Evolutionary conservation across 1,284 basidiomycete species (phyloP), one percentile per base, ranked within the genome.

Genomic region (Schizopora paradoxa): DNA sequence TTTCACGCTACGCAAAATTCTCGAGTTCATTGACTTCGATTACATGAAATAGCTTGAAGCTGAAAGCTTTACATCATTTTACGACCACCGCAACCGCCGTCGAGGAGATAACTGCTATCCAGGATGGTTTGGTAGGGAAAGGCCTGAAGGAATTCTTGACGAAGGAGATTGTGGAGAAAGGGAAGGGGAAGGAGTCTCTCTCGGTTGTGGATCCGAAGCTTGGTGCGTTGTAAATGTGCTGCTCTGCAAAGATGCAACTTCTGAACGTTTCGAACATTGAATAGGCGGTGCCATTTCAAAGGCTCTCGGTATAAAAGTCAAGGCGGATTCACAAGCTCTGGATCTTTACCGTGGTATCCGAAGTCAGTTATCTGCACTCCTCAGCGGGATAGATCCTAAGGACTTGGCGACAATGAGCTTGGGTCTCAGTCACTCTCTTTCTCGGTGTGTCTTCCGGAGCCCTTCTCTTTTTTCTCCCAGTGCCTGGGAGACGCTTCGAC

Each of bases 321-420:
- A 79, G 36, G 74, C 77, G 31, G 81, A 83, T 62, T 73, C 74
- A 29, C 71, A 74, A 40, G 74, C 77, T 25, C 70, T 78, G 56
- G 95, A 99, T 60, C 79, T 99, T 22, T 98, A 93, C 83, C 86
- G 94, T 58, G 95, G 96, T 58, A 98, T 99, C 56, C 82, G 96
- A 48, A 76, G 77, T 57, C 95, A 99, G 67, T 74, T 99, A 42
- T 74, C 90, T 21, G 77, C 86, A 14, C 75, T 99, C 7, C 73
- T 99, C 52, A 88, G 92, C 55, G 92, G 91, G 41, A 70, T 95
- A 34, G 89, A 95, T 65, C 90, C 92, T n/a, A 89, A 91, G 63
- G 94, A 98, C 68, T 72, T 99, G 51, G 87, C 91, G 48, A 98
- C 94, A 41, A 99, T 99, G 95, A 91, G 89, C 59, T 74, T 99